Evolutionary conservation across 169 alveolate genomes (phyloP), one percentile per base, ranked within the genome.

Genomic region (Cryptosporidium felis): DNA sequence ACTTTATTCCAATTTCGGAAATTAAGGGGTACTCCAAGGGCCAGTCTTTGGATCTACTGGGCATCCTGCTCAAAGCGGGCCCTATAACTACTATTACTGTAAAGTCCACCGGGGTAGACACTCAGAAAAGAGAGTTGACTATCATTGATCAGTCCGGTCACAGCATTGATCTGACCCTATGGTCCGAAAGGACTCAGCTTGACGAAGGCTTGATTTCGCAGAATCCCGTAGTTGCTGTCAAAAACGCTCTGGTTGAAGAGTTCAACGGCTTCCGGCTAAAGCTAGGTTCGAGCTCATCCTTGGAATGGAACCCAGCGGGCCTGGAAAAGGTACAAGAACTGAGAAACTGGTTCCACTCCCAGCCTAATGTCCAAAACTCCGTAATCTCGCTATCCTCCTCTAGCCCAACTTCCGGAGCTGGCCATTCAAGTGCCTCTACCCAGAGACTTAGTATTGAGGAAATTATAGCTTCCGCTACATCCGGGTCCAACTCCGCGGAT

Each of bases 171-270:
- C 41, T 74, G 46, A 74, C 85, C 42, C n/a, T 74, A 41, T 74
- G 85, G 85, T 74, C 85, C n/a, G 85, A 74, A 18, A 74, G 85
- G 28, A 74, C 85, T 3, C 65, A 74, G 9, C 41, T 74, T 21
- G 85, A 74, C 28, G 85, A 74, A 10, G 26, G 40, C 9, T 16
- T 74, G 58, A 53, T 74, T 18, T 40, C 58, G 10, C 63, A 51
- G 23, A 74, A 74, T 56, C 85, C 85, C 0, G 59, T 74, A 9
- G 42, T 74, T 21, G 85, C 85, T 12, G 74, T 74, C 14, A 74
- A 74, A 56, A 74, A 74, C 26, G 85, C 85, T 4, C 51, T 74
- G 23, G 67, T 74, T 1, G 85, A 74, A 26, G 85, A 74, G 30
- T 74, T 74, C 41, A 74, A 74, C 40, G 85, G 85, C 23, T 74